These are phyloP conservation scores for Leccinum angustisporum DNA, from an alignment of 1,284 basidiomycete species.

Conservation along the genomic window DNA sequence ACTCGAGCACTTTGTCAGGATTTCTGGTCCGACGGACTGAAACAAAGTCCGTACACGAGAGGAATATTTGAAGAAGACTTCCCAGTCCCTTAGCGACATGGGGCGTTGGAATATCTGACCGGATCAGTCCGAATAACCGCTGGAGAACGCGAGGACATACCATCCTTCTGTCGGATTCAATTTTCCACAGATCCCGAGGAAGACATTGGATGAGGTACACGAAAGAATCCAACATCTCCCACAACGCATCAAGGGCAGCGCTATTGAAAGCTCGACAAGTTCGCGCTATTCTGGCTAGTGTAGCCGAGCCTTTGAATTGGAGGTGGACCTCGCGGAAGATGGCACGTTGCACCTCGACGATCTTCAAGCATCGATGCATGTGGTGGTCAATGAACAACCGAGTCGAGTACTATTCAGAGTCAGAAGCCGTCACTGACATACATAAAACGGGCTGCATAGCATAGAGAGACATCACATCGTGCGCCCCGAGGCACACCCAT, in stretches of 20 bases:
- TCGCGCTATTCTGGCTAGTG: constrained; percentile 28
- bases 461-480: neutral
- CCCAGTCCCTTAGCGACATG: constrained; percentile 32
- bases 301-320: neutral
- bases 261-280: constrained; percentile 26
- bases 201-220: constrained; percentile 25
- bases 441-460: neutral
- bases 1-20: constrained; percentile 3
- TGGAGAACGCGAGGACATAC: constrained; percentile 11
- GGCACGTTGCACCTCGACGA: constrained; percentile 26
- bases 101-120: constrained; percentile 24
- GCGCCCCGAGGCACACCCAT: neutral
- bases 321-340: constrained; percentile 21
- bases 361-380: constrained; percentile 28
- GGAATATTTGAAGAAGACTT: constrained; percentile 28
- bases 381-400: neutral
- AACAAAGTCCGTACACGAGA: constrained; percentile 18
- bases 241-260: constrained; percentile 27
- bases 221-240: constrained; percentile 24
- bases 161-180: constrained; percentile 16
- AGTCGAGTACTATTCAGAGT: neutral
- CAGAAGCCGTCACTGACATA: neutral
- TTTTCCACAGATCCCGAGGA: constrained; percentile 27
- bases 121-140: constrained; percentile 6
- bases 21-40: neutral